Base-by-base conservation (phyloP, 2,329 filamentous ascomycete species). In the Cytospora piceicola region DNA sequence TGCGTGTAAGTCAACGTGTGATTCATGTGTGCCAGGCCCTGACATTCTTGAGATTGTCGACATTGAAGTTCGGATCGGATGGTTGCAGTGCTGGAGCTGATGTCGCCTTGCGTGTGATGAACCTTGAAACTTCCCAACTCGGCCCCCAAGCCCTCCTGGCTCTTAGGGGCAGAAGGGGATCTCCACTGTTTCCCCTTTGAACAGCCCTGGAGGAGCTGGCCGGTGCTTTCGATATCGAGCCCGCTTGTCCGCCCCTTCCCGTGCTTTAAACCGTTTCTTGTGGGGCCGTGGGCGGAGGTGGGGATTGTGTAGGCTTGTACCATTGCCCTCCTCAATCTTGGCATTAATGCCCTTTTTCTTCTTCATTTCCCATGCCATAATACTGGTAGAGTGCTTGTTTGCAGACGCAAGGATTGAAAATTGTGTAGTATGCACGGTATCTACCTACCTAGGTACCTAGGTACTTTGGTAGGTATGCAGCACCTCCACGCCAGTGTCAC, bases 401-500 rank as follows among this genome's bases (percentile, higher is more conserved):
- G n/a, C 1, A 12, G 46, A 22, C 4, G 46, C 46, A 24, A 6
- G 46, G 22, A 20, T 12, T 49, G 6, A 49, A n/a, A 24, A 14
- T n/a, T 24, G 52, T 22, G 14, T 22, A 32, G n/a, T n/a, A n/a
- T n/a, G n/a, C n/a, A n/a, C n/a, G n/a, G n/a, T n/a, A n/a, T n/a
- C n/a, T n/a, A n/a, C n/a, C n/a, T n/a, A n/a, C n/a, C n/a, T n/a
- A n/a, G n/a, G n/a, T n/a, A n/a, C n/a, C n/a, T n/a, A n/a, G n/a
- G n/a, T n/a, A n/a, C n/a, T n/a, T n/a, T n/a, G n/a, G n/a, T n/a
- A n/a, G n/a, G n/a, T 30, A 22, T 56, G 60, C 60, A 56, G 29
- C 36, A 30, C 29, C 20, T 55, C 60, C 60, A 56, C 60, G 54
- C 55, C 54, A 39, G 49, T 62, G 52, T 39, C 53, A 39, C 36